A percentile compares a stretch with the other conserved stretches of the same genome.
Conservation (phyloP, 495 filamentous ascomycete species). For the Neurospora sp. region DNA sequence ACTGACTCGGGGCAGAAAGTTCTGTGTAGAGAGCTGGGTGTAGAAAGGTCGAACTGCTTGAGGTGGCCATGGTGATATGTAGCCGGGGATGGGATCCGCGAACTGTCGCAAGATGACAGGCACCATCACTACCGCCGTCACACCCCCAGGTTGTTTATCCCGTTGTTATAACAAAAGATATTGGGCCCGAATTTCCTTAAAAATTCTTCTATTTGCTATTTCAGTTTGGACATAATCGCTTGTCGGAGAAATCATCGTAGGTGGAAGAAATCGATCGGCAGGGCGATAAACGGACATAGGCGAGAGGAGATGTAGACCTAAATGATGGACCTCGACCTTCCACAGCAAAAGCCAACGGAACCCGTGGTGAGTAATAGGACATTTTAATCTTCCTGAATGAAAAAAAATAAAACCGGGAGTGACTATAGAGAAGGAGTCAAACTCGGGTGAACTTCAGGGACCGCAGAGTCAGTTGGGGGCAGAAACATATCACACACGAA, state of each 20-base stretch:
- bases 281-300: background rate
- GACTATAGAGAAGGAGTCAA: conserved; percentile 32
- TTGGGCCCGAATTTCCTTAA: no score
- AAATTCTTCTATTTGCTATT: background rate
- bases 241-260: background rate
- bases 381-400: conserved; percentile 36
- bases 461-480: background rate
- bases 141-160: no score
- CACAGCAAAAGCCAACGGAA: conserved; percentile 28
- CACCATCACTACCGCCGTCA: background rate
- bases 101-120: background rate
- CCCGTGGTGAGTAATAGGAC: conserved; percentile 42
- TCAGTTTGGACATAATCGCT: background rate
- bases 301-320: conserved; percentile 26
- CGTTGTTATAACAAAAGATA: no score
- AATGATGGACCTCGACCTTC: conserved; percentile 38
- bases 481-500: conserved; percentile 8
- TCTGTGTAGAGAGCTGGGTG: background rate
- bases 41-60: background rate
- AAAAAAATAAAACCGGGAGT: conserved; percentile 33
- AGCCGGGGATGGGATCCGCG: background rate
- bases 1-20: background rate
- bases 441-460: conserved; percentile 18
- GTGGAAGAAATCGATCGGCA: background rate
- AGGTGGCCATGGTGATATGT: background rate